These are phyloP conservation scores for Melastoma candidum DNA, from an alignment of 441 rosid genomes.

Conservation along the genomic window DNA sequence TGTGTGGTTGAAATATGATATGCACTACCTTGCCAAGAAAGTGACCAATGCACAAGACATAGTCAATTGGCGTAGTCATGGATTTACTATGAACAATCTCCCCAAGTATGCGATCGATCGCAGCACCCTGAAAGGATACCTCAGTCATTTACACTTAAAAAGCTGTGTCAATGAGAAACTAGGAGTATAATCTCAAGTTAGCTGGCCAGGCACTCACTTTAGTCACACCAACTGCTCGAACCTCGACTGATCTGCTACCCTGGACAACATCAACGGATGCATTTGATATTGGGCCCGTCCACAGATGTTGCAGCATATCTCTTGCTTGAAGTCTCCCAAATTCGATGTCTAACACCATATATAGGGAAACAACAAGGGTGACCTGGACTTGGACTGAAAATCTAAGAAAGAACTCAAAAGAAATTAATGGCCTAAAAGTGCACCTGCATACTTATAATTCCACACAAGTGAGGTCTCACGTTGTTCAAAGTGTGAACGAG, in stretches of 20 bases:
- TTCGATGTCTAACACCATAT: slow-evolving; percentile 53
- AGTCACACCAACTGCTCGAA: slow-evolving; percentile 95
- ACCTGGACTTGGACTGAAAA: slow-evolving; percentile 2
- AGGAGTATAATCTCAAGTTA: too few species aligned
- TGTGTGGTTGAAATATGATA: not conserved
- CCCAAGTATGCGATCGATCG: slow-evolving; percentile 89
- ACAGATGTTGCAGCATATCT: slow-evolving; percentile 97
- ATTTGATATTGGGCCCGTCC: slow-evolving; percentile 98
- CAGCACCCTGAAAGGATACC: slow-evolving; percentile 63
- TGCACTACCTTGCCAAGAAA: slow-evolving; percentile 78
- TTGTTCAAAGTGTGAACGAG: slow-evolving; percentile 77
- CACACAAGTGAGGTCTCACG: slow-evolving; percentile 92
- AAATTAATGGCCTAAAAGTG: not conserved
- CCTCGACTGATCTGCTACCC: slow-evolving; percentile 95
- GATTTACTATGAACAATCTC: slow-evolving; percentile 93
- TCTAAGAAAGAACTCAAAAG: slow-evolving; percentile 3
- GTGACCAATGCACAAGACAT: slow-evolving; percentile 90
- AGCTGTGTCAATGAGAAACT: not conserved
- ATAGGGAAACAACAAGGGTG: slow-evolving; percentile 7
- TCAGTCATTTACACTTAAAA: slow-evolving; percentile 4
- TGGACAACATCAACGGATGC: slow-evolving; percentile 98
- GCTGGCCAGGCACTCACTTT: slow-evolving; percentile 40
- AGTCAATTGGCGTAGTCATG: slow-evolving; percentile 87
- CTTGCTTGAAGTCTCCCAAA: slow-evolving; percentile 97
- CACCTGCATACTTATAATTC: slow-evolving; percentile 99